phyloP scores from a whole-genome alignment of 2,329 filamentous ascomycete species.

The Incumbomyces lentus region DNA sequence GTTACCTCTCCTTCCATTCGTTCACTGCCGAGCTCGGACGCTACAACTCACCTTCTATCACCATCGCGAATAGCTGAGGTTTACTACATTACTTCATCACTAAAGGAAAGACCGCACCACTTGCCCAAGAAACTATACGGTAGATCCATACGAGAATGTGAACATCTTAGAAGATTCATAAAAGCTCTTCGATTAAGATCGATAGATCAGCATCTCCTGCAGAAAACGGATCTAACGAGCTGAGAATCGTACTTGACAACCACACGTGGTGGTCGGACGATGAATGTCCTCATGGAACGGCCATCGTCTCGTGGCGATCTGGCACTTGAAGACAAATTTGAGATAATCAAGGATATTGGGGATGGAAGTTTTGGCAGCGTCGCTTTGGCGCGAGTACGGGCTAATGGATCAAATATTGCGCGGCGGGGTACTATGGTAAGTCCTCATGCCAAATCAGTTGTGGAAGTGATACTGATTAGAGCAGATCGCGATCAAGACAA shows the following conservation, averaged over 20 bases:
- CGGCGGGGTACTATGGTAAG: conserved; percentile 85
- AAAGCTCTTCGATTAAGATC: too few relatives aligned
- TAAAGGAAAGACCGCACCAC: background rate
- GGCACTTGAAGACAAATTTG: conserved; percentile 85
- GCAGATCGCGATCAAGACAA: conserved; percentile 96
- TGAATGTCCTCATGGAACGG: conserved; percentile 68
- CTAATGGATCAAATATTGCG: conserved; percentile 77
- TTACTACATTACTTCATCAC: background rate
- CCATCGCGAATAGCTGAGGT: background rate
- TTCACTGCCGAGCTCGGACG: background rate
- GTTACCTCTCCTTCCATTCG: background rate
- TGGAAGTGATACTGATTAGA: conserved; percentile 10
- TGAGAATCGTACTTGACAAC: too few relatives aligned
- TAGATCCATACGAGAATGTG: background rate
- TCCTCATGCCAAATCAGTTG: conserved; percentile 17
- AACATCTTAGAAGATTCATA: background rate
- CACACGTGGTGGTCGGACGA: conserved; percentile 31
- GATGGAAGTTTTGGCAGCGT: conserved; percentile 98
- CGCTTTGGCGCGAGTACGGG: conserved; percentile 78
- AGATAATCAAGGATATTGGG: conserved; percentile 94
- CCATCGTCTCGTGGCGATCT: conserved; percentile 48
- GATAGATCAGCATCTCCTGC: too few relatives aligned
- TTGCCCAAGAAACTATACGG: too few relatives aligned
- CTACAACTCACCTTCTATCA: background rate
- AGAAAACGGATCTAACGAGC: too few relatives aligned